Evolutionary conservation across 768 basidiomycete species (phyloP).

Genomic region (Grammothele lineata): DNA sequence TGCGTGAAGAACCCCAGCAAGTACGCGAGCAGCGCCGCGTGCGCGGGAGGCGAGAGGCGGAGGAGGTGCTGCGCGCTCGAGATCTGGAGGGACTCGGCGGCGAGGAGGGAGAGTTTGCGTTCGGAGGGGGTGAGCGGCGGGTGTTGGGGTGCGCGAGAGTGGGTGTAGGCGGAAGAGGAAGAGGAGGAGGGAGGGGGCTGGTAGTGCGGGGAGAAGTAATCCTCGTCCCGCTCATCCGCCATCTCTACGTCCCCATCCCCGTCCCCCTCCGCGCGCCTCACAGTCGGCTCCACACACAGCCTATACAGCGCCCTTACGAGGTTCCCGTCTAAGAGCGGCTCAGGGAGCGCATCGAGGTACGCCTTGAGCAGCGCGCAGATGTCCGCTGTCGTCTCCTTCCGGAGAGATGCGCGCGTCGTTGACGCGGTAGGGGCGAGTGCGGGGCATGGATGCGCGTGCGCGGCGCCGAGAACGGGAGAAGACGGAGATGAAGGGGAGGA

Average conservation of each 20-base stretch:
- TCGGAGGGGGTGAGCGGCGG: constrained; percentile 6
- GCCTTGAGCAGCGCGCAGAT: constrained; percentile 43
- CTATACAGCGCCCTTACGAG: constrained; percentile 39
- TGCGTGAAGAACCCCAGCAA: constrained; percentile 48
- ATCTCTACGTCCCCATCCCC: neutral
- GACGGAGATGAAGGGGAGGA: constrained; percentile 21
- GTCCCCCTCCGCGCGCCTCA: constrained; percentile 30
- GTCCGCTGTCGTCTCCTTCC: constrained; percentile 36
- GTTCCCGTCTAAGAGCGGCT: constrained; percentile 39
- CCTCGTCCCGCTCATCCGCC: neutral
- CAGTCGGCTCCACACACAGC: constrained; percentile 39
- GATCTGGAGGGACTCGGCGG: constrained; percentile 32
- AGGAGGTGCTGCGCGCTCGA: constrained; percentile 43
- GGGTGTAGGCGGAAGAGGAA: constrained; percentile 2
- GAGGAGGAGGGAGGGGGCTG: neutral
- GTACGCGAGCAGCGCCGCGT: constrained; percentile 40
- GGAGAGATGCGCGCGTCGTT: constrained; percentile 25
- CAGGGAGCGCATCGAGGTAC: constrained; percentile 44
- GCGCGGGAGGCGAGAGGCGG: constrained; percentile 41
- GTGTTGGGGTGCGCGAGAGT: constrained; percentile 5
- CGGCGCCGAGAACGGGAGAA: neutral
- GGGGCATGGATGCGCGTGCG: constrained; percentile 8
- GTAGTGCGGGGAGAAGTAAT: constrained; percentile 1
- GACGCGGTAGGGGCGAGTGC: constrained; percentile 11
- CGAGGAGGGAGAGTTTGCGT: neutral